A percentile compares a stretch with the other conserved stretches of the same genome.
Conservation (phyloP, 495 filamentous ascomycete species). For the Xylaria grammica region DNA sequence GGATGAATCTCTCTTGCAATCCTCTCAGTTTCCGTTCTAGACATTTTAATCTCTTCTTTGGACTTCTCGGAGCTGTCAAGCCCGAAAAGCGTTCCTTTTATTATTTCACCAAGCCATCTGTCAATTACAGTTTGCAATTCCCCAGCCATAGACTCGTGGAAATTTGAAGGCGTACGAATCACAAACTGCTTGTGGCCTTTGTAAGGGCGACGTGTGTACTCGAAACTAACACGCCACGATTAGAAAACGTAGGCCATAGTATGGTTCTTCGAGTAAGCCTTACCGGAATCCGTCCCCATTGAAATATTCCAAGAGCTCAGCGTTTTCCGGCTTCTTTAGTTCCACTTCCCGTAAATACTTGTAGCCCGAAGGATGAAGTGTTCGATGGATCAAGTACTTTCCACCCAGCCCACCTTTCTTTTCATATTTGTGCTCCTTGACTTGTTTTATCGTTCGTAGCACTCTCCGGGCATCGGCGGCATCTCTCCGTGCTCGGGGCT, state of each 20-base stretch:
- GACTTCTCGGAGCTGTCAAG: background rate
- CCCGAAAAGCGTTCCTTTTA: background rate
- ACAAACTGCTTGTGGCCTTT: slow-evolving; percentile 2
- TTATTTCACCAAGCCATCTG: background rate
- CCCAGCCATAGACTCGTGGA: background rate
- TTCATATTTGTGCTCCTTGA: background rate
- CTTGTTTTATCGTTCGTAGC: slow-evolving; percentile 7
- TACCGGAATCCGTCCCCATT: no score
- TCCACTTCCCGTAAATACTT: background rate
- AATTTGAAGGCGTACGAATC: slow-evolving; percentile 1
- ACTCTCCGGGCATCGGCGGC: background rate
- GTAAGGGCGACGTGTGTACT: background rate
- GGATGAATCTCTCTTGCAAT: background rate
- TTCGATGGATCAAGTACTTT: background rate
- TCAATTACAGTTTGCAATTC: background rate
- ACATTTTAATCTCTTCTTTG: no score
- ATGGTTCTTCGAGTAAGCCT: no score
- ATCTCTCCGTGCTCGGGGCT: background rate
- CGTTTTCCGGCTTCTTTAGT: background rate
- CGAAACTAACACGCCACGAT: slow-evolving; percentile 4
- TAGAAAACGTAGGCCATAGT: background rate
- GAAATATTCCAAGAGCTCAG: background rate
- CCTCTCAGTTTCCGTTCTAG: background rate
- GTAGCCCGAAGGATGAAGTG: background rate
- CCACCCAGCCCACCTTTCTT: slow-evolving; percentile 1